Evolutionary conservation across 768 basidiomycete genomes (phyloP).

Genomic region (Cyclocybe cylindracea): DNA sequence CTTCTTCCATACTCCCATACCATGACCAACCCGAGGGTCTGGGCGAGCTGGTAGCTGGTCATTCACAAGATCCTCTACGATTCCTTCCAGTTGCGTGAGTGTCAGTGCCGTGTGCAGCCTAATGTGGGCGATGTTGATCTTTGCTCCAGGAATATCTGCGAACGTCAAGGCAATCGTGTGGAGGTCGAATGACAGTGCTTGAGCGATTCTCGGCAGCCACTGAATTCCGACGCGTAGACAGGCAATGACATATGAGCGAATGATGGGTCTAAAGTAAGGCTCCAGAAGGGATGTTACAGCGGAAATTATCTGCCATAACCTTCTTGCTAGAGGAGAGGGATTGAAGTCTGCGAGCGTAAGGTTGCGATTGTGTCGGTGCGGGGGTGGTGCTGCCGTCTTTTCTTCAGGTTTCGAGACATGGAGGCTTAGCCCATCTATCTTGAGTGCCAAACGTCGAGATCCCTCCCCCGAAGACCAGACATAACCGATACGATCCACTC

Average conservation of each 20-base stretch:
- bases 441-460: conserved; percentile 60
- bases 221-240: conserved; percentile 60
- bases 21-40: conserved; percentile 33
- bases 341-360: conserved; percentile 50
- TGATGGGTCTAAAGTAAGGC: conserved; percentile 60
- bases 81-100: conserved; percentile 51
- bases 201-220: conserved; percentile 67
- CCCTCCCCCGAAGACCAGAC: conserved; percentile 49
- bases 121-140: conserved; percentile 50
- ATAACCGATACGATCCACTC: conserved; percentile 73
- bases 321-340: conserved; percentile 43
- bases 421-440: conserved; percentile 60
- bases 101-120: conserved; percentile 54
- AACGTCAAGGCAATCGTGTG: conserved; percentile 55
- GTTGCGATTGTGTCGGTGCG: conserved; percentile 36
- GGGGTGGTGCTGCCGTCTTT: conserved; percentile 15
- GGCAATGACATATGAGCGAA: conserved; percentile 56
- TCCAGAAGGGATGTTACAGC: conserved; percentile 49
- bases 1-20: conserved; percentile 66
- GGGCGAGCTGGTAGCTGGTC: conserved; percentile 19
- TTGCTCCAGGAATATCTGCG: conserved; percentile 49
- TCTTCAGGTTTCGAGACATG: conserved; percentile 42
- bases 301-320: conserved; percentile 39
- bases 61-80: conserved; percentile 21
- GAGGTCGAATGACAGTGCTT: conserved; percentile 68